Base-by-base conservation (phyloP, 2,329 filamentous ascomycete genomes). In the Albophoma yamanashiensis region DNA sequence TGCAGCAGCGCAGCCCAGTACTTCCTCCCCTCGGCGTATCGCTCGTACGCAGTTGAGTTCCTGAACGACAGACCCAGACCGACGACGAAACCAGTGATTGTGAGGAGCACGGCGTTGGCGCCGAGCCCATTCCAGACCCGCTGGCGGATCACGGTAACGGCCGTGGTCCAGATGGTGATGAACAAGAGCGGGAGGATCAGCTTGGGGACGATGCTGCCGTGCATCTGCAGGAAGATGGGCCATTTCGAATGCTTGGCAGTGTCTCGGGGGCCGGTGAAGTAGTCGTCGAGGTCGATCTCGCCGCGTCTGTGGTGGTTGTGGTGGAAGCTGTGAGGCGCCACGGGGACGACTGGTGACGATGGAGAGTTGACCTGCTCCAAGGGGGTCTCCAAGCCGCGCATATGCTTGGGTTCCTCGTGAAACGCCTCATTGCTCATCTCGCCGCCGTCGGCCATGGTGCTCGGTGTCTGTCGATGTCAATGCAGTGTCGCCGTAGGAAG, bases 21-120 rank as follows among this genome's bases (percentile, higher is more conserved):
- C 66, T 83, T 84, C 43, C 86, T 79, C 43, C 86, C 86, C 63
- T 89, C 86, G 47, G 78, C 79, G 69, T 85, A 86, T 65, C 88
- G 83, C 73, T 92, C 89, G 66, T 92, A 92, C 12, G 89, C 89
- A 9, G 88, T 90, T 2, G 87, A 86, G 63, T 82, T 89, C 61
- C 89, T 85, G 75, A 92, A 91, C 1, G 88, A 91, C 40, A 92
- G 79, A n/a, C 86, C 82, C 61, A 92, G 75, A 82, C 86, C 86
- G 71, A 92, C 88, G 62, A 92, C 87, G 76, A 92, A 92, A 87
- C 89, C 89, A 53, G 89, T 82, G 58, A 92, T 85, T 1, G 89
- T 92, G 58, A 92, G 79, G 25, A 92, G 78, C 39, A 75, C 73
- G 0, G 74, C 73, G 62, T 75, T 64, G 53, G 76, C 71, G 22